These are phyloP conservation scores for Penicillium nucicola DNA, from an alignment of 495 filamentous ascomycete genomes.

Conservation along the genomic window DNA sequence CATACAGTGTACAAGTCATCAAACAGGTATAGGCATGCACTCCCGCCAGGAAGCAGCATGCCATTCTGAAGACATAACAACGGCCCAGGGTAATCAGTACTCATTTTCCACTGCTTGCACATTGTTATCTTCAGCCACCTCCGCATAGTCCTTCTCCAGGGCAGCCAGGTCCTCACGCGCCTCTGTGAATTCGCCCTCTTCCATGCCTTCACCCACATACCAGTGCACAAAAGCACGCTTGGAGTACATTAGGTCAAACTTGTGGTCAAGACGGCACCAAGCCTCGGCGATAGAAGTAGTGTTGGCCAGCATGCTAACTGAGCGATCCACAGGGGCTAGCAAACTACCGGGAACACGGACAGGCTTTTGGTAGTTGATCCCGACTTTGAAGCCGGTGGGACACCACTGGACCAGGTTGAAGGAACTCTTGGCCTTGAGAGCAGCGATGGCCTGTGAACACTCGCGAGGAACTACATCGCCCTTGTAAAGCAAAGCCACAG, in stretches of 20 bases:
- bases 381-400: conserved; percentile 93
- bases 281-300: conserved; percentile 89
- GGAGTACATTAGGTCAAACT: conserved; percentile 96
- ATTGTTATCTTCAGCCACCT: conserved; percentile 73
- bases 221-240: conserved; percentile 95
- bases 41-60: conserved; percentile 24
- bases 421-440: conserved; percentile 79
- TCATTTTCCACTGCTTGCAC: conserved; percentile 62
- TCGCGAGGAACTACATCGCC: conserved; percentile 86
- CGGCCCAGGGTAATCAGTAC: conserved; percentile 52
- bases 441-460: conserved; percentile 73
- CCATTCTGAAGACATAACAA: conserved; percentile 7
- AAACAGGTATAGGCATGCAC: conserved; percentile 13
- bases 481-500: conserved; percentile 83
- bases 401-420: conserved; percentile 96
- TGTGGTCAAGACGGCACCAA: conserved; percentile 84
- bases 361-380: conserved; percentile 91
- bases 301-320: conserved; percentile 88
- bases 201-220: conserved; percentile 96
- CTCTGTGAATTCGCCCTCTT: conserved; percentile 91
- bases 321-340: conserved; percentile 80
- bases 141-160: conserved; percentile 89
- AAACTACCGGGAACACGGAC: conserved; percentile 72
- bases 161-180: conserved; percentile 87
- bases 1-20: too few species aligned